A percentile compares a stretch with the other conserved stretches of the same genome.
phyloP scores from a whole-genome alignment of 345 rosid species.

The Acer campestre region DNA sequence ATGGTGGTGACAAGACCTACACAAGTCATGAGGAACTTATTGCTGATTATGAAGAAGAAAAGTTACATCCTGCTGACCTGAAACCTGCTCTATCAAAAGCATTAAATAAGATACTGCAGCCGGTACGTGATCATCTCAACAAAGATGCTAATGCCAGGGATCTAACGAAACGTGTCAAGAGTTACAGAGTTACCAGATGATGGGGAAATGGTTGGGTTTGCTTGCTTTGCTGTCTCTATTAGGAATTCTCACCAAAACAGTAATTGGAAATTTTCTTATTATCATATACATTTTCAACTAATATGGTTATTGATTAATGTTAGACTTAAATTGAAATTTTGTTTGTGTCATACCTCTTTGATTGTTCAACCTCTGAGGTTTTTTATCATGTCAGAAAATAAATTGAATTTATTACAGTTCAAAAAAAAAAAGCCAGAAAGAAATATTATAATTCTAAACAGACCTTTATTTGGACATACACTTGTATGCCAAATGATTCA shows the following conservation, averaged over 20 bases:
- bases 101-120: conserved; percentile 76
- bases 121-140: conserved; percentile 80
- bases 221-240: not conserved
- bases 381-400: too few relatives aligned
- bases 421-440: not conserved
- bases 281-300: not conserved
- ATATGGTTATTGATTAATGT: not conserved
- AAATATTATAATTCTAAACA: too few relatives aligned
- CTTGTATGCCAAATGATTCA: too few relatives aligned
- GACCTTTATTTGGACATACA: too few relatives aligned
- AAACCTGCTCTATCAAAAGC: conserved; percentile 71
- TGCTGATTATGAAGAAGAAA: conserved; percentile 62
- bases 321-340: not conserved
- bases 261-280: not conserved
- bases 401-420: not conserved
- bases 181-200: conserved; percentile 61
- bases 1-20: conserved; percentile 76
- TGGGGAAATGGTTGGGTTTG: conserved; percentile 12
- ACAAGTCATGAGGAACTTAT: conserved; percentile 67
- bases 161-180: conserved; percentile 68
- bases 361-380: not conserved
- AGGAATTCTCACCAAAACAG: not conserved
- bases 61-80: conserved; percentile 74
- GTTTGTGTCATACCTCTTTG: not conserved
- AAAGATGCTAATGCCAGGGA: conserved; percentile 62